Evolutionary conservation across 1,284 basidiomycete genomes (phyloP).

Genomic region (Fomitopsis schrenkii): DNA sequence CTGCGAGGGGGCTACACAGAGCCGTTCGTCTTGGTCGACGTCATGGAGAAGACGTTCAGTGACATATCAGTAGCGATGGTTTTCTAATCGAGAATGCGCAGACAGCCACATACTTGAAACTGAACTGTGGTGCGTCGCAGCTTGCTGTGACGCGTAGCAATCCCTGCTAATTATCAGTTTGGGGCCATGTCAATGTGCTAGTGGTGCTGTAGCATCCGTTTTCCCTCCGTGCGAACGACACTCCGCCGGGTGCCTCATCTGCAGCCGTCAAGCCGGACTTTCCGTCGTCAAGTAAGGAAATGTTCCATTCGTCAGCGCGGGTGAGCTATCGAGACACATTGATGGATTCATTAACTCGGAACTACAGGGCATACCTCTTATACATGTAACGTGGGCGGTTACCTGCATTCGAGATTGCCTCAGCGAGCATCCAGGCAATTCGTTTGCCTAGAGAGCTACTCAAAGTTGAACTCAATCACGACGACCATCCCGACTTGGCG

Average conservation of each 20-base stretch:
- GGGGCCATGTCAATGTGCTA: too few relatives aligned
- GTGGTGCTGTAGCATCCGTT: background rate
- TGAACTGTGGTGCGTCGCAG: too few relatives aligned
- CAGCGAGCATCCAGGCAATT: background rate
- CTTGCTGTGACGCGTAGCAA: too few relatives aligned
- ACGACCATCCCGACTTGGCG: background rate
- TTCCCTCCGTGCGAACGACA: background rate
- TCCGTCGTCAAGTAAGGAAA: background rate
- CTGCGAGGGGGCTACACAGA: too few relatives aligned
- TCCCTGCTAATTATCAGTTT: too few relatives aligned
- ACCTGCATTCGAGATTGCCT: background rate
- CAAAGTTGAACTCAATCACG: background rate
- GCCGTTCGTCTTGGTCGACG: too few relatives aligned
- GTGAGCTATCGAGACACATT: background rate
- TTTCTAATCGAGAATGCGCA: too few relatives aligned
- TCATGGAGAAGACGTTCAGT: too few relatives aligned
- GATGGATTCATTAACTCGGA: background rate
- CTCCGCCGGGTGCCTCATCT: background rate
- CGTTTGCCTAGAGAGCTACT: background rate
- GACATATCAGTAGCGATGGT: too few relatives aligned
- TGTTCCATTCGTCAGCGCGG: background rate
- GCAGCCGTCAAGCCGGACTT: background rate
- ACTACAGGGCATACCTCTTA: background rate
- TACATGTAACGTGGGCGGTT: background rate
- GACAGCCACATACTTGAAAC: too few relatives aligned